Evolutionary conservation across 805 yeast genomes (phyloP), one percentile per base, ranked within the genome.

Genomic region (Tetrapisispora iriomotensis): DNA sequence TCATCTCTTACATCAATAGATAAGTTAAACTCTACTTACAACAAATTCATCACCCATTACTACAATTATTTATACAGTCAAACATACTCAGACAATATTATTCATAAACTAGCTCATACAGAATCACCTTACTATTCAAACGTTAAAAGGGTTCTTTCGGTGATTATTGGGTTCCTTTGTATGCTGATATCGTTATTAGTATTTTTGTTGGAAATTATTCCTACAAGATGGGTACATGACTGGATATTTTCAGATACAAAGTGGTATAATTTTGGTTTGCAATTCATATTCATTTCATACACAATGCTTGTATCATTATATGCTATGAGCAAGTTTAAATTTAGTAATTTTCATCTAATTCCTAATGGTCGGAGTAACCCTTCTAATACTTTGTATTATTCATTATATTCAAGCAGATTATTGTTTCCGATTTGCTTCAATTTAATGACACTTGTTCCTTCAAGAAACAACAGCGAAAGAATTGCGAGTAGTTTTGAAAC

Each of bases 351-450:
- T 36, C 64, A 59, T 43, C 36, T 59, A 34, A 56, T 56, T 20
- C 49, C 58, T 6, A 58, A 53, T 38, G 64, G 64, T 14, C 45
- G 47, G 18, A 56, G 61, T 35, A 59, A 54, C 33, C 64, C 64
- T 15, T 45, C 51, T 27, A 59, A 59, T 35, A 47, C 61, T 9
- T 39, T 58, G 14, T 58, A 56, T 33, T 59, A 49, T 34, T 58
- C 62, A 1, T 44, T 59, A 7, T 58, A 59, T 40, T 55, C 61
- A 2, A 54, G 58, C 36, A 50, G 62, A 46, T 44, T 59, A n/a
- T 43, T 59, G 22, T 53, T 56, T 26, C 64, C 64, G 7, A 40
- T 59, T 14, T 58, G 62, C 35, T 59, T 59, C 47, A 59, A 59
- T 38, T 42, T 57, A 34, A 55, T 58, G 51, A 50, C 50, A 8